These are phyloP conservation scores for Schwanniomyces vanrijiae DNA, from an alignment of 805 yeast genomes.

Conservation along the genomic window DNA sequence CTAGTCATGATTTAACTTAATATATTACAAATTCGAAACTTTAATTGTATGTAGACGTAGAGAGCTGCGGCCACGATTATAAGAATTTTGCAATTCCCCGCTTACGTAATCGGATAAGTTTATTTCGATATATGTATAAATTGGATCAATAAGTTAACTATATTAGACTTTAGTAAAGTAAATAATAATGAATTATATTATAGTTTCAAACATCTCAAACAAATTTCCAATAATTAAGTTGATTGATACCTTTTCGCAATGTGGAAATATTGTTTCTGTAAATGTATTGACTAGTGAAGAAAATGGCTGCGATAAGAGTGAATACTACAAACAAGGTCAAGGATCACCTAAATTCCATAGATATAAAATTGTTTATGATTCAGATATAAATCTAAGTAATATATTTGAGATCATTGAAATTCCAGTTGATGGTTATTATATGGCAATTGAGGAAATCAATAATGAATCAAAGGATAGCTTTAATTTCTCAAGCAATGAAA, in stretches of 20 bases:
- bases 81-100: neutral
- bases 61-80: neutral
- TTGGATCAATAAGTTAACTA: neutral
- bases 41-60: neutral
- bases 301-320: neutral
- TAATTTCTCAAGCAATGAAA: neutral
- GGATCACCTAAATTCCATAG: neutral
- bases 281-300: conserved; percentile 15
- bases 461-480: neutral
- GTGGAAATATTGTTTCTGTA: conserved; percentile 53
- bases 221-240: conserved; percentile 51
- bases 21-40: neutral
- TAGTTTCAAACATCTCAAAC: conserved; percentile 57
- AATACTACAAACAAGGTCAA: too few species aligned
- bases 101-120: neutral
- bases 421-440: neutral
- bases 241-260: conserved; percentile 68
- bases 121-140: neutral
- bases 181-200: conserved; percentile 38
- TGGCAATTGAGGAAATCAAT: neutral
- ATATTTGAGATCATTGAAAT: neutral
- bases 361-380: neutral
- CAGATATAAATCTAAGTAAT: neutral
- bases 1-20: neutral
- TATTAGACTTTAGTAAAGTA: neutral